Evolutionary conservation across 2,329 filamentous ascomycete genomes (phyloP).

Genomic region (Hymenoscyphus salicellus): DNA sequence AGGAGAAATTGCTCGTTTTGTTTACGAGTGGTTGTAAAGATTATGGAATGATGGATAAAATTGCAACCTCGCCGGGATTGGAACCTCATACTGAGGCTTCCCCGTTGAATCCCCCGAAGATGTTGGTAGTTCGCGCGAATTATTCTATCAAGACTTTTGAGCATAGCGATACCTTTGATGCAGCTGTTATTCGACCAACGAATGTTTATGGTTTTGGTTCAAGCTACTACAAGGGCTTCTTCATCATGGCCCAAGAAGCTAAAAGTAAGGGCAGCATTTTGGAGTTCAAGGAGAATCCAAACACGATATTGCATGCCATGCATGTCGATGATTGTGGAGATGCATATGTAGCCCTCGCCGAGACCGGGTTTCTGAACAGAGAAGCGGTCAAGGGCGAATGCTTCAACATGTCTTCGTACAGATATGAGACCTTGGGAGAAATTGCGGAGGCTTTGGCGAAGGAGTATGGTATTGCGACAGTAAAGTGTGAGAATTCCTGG

Average conservation of each 20-base stretch:
- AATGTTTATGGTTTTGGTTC: slow-evolving; percentile 46
- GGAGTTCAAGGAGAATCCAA: slow-evolving; percentile 36
- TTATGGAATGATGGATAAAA: slow-evolving; percentile 39
- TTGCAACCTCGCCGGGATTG: slow-evolving; percentile 38
- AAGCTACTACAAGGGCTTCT: slow-evolving; percentile 36
- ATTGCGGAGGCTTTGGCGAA: slow-evolving; percentile 39
- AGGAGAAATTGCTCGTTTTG: slow-evolving; percentile 42
- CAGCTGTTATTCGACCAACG: slow-evolving; percentile 45
- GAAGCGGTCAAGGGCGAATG: slow-evolving; percentile 38
- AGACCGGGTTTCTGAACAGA: slow-evolving; percentile 33
- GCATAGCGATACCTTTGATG: slow-evolving; percentile 42
- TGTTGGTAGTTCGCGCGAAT: slow-evolving; percentile 36
- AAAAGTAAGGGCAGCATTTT: slow-evolving; percentile 27
- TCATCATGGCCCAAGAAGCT: slow-evolving; percentile 35
- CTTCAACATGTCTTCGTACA: slow-evolving; percentile 46
- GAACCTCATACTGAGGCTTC: slow-evolving; percentile 44
- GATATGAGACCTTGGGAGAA: slow-evolving; percentile 45
- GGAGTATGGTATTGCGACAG: slow-evolving; percentile 41
- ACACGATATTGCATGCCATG: slow-evolving; percentile 45
- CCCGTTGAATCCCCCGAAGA: slow-evolving; percentile 35
- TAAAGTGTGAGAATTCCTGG: slow-evolving; percentile 19
- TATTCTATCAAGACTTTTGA: slow-evolving; percentile 40
- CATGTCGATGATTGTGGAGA: slow-evolving; percentile 51
- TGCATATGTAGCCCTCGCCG: slow-evolving; percentile 46
- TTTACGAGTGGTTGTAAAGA: slow-evolving; percentile 51